Percentiles rank a stretch among this genome's conserved stretches.
Conservation (phyloP, 345 rosid genomes). For the Citrus australasica region DNA sequence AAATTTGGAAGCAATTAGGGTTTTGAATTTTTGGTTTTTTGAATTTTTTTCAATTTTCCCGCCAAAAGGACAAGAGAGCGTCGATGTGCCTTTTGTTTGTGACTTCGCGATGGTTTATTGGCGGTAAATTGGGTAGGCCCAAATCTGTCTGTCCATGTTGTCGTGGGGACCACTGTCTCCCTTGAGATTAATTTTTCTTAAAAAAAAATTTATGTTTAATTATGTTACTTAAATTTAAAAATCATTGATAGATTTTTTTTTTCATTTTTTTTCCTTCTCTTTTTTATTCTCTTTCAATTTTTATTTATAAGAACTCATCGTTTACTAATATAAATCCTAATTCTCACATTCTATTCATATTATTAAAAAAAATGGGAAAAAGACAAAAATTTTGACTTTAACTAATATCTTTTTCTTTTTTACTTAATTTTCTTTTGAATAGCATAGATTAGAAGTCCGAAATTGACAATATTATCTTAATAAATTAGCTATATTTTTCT, state of each 20-base stretch:
- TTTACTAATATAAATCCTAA: too few species aligned
- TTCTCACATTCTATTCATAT: too few species aligned
- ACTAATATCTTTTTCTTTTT: too few species aligned
- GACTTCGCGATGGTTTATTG: background rate
- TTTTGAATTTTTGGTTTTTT: constrained; percentile 9
- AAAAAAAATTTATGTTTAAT: background rate
- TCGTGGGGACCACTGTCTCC: background rate
- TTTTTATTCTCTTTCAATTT: too few species aligned
- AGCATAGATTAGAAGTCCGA: too few species aligned
- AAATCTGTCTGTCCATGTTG: background rate
- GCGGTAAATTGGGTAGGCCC: background rate
- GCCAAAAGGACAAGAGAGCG: constrained; percentile 15
- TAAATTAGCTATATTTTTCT: background rate
- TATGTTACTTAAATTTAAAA: too few species aligned
- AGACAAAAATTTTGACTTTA: background rate
- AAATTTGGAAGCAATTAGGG: background rate
- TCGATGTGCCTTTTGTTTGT: background rate
- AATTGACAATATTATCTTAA: background rate
- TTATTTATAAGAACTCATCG: too few species aligned
- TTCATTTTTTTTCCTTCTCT: too few species aligned
- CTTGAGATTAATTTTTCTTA: background rate
- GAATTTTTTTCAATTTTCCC: constrained; percentile 25
- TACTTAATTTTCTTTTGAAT: too few species aligned
- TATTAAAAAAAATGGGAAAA: background rate
- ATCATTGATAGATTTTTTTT: too few species aligned